Evolutionary conservation across 2,329 filamentous ascomycete species (phyloP), one percentile per base, ranked within the genome.

Genomic region (Penicillium verrucosum): DNA sequence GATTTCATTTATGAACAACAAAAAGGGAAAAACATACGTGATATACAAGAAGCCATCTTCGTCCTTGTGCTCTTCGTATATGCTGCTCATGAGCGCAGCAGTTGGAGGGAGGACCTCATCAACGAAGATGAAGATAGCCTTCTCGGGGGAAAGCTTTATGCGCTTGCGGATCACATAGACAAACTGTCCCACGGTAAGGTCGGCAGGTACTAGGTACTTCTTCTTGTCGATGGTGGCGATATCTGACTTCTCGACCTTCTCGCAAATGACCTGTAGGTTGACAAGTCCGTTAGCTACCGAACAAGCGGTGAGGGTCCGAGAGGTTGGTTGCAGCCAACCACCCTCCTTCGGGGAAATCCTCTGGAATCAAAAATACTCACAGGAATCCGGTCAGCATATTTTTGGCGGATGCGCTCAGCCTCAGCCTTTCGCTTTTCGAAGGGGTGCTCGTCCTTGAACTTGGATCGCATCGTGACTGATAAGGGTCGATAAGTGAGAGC

Each of bases 351-450:
- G 25, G 12, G 9, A 21, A 27, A n/a, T n/a, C 50, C n/a, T 23
- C n/a, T 34, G 23, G 6, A 21, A 30, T 42, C 18, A 25, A 41
- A 23, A 55, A 54, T 11, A 86, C 92, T 77, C 86, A 97, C 94
- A 50, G 94, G 94, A 80, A 99, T 99, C 71, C 94, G 91, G 78
- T 99, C 94, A 68, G 91, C 87, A 77, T 99, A 99, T 81, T 99
- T 99, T 83, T 97, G 92, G 68, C 94, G 92, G 77, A 97, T 97
- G 78, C 94, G 92, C 84, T 99, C 94, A 75, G 94, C 94, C 82
- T 99, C 94, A 66, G 94, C 94, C 90, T 97, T 97, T 82, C 94
- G 92, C 90, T 99, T 99, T 89, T 97, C 94, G 77, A 97, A 97
- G 70, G 91, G 92, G 79, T 97, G 94, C 86, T 97, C 94, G 88